Evolutionary conservation across 2,329 filamentous ascomycete species (phyloP), one percentile per base, ranked within the genome.

Genomic region (Incumbomyces lentus): DNA sequence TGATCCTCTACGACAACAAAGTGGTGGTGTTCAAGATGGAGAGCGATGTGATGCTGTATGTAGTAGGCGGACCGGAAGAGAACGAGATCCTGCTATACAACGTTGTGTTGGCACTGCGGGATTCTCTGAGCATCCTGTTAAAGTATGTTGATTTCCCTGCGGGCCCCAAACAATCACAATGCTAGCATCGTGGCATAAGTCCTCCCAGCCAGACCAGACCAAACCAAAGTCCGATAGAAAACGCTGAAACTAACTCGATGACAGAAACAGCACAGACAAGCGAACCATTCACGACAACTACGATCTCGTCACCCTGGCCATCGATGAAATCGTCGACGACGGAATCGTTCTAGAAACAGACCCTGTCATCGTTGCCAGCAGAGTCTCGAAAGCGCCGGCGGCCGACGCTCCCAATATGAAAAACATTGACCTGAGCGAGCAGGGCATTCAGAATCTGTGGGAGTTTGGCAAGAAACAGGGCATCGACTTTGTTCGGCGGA

Each of bases 251-350:
- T 22, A 22, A 26, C 30, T 29, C n/a, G 14, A 16, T 51, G 47
- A 36, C 56, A 95, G 87, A 68, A 90, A 93, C 76, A 87, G 87
- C 30, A 89, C 93, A 42, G 92, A 98, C 72, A 95, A 95, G 76
- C 83, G 92, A 56, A 96, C 92, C 48, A 88, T 96, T 56, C 83
- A 96, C 61, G 92, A 98, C 70, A 96, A 96, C 76, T 98, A 96
- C 73, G 92, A 96, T 67, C 78, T 96, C 17, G 86, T 95, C 52
- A 85, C 88, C 12, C 79, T 98, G 45, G 86, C 89, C 37, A 86
- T 98, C 54, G 92, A 98, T 66, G 92, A 98, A 68, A 90, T 93
- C 52, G 79, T 93, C 45, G 88, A 95, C 67, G 88, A 94, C 62
- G 92, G 92, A 50, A 93, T 96, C 63, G 90, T 98, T 58, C 79